phyloP scores from a whole-genome alignment of 1,284 basidiomycete species.

The Exsudoporus floridanus region DNA sequence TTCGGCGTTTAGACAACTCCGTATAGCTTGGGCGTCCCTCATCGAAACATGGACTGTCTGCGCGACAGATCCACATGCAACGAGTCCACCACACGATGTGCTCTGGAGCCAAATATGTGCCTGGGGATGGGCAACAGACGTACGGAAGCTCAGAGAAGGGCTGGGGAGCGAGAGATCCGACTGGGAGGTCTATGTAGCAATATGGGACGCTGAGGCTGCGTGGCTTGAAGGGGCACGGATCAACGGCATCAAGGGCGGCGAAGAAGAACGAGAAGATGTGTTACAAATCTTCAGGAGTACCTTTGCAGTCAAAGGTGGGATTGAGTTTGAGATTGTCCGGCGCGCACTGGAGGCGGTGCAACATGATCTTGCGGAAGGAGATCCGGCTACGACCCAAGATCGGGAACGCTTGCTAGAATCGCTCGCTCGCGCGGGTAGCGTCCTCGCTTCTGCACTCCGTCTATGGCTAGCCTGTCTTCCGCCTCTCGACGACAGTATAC shows the following conservation, averaged over 20 bases:
- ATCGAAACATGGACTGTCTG: conserved; percentile 78
- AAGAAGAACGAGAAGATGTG: conserved; percentile 51
- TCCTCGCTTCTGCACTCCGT: conserved; percentile 52
- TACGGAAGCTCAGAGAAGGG: conserved; percentile 36
- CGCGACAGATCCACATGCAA: conserved; percentile 85
- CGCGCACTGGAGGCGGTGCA: conserved; percentile 18
- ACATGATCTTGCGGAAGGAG: background rate
- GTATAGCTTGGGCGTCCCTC: conserved; percentile 52
- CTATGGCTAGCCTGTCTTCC: conserved; percentile 63
- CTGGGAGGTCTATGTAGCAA: conserved; percentile 40
- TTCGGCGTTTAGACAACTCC: conserved; percentile 30
- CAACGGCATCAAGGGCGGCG: conserved; percentile 68
- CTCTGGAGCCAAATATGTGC: conserved; percentile 83
- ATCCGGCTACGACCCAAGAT: background rate
- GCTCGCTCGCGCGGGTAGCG: conserved; percentile 14
- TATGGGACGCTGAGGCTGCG: conserved; percentile 59
- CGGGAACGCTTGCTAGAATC: conserved; percentile 10
- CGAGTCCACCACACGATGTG: conserved; percentile 83
- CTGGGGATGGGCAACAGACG: conserved; percentile 72
- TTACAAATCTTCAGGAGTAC: conserved; percentile 37
- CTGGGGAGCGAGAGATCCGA: conserved; percentile 20
- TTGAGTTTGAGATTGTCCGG: conserved; percentile 30
- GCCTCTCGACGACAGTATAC: conserved; percentile 32
- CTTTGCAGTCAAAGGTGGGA: conserved; percentile 43
- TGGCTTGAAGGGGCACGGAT: conserved; percentile 76